These are phyloP conservation scores for Hypholoma fasciculare DNA, from an alignment of 768 basidiomycete genomes.

Conservation along the genomic window DNA sequence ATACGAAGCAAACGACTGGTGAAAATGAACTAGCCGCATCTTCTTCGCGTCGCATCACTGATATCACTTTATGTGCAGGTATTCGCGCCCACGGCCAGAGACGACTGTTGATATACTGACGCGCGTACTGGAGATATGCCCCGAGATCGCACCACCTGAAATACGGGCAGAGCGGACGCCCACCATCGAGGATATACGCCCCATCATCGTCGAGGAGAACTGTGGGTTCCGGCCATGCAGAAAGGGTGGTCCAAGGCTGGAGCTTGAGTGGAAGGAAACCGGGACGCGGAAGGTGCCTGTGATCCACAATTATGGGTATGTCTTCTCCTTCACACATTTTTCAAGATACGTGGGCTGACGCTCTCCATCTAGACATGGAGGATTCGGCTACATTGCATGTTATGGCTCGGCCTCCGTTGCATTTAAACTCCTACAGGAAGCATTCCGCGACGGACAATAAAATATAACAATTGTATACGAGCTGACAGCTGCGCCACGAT, in stretches of 20 bases:
- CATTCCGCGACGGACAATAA: not conserved
- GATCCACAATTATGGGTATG: conserved; percentile 35
- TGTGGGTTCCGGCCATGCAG: conserved; percentile 57
- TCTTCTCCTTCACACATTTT: not conserved
- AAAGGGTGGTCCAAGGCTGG: conserved; percentile 62
- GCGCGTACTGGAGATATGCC: conserved; percentile 45
- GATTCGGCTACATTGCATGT: conserved; percentile 10
- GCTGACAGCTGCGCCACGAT: not conserved
- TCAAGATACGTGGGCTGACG: not conserved
- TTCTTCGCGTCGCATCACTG: not conserved
- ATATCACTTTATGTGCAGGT: conserved; percentile 24
- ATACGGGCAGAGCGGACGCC: conserved; percentile 39
- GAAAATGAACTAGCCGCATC: conserved; percentile 1
- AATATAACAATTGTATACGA: not conserved
- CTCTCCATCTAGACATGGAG: not conserved
- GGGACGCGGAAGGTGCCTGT: conserved; percentile 22
- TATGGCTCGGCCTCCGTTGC: conserved; percentile 10
- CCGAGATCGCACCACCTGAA: conserved; percentile 50
- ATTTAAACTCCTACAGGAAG: conserved; percentile 4
- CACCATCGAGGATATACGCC: conserved; percentile 47
- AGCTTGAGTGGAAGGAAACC: conserved; percentile 41
- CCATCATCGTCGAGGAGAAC: conserved; percentile 51
- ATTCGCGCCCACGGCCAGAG: conserved; percentile 57
- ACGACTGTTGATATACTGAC: conserved; percentile 57
- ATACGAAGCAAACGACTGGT: conserved; percentile 62